These are phyloP conservation scores for Cytospora paraplurivora DNA, from an alignment of 2,329 filamentous ascomycete genomes.

Conservation along the genomic window DNA sequence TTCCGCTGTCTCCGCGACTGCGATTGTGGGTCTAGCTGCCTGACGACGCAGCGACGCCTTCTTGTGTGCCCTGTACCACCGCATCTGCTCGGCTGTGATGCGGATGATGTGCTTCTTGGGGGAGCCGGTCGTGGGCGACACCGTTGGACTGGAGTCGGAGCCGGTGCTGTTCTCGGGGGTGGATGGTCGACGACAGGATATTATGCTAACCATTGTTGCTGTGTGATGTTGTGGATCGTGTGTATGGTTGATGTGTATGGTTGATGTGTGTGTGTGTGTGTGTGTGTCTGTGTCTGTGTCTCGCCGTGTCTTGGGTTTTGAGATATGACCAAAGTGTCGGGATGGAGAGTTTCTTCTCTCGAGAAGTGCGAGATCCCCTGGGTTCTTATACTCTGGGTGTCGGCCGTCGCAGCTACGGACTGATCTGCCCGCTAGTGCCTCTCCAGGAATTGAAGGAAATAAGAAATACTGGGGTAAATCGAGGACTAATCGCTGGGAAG, in stretches of 20 bases:
- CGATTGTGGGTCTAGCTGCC: background rate
- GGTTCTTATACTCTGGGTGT: too few relatives aligned
- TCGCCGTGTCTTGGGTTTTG: background rate
- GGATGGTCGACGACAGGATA: background rate
- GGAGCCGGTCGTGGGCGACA: background rate
- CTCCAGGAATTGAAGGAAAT: too few relatives aligned
- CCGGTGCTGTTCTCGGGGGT: background rate
- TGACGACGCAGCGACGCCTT: background rate
- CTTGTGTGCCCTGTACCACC: conserved; percentile 17
- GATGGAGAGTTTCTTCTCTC: too few relatives aligned
- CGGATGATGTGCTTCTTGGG: conserved; percentile 20
- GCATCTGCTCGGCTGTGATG: conserved; percentile 19
- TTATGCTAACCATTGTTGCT: background rate
- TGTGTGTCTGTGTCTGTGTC: background rate
- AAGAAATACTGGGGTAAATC: too few relatives aligned
- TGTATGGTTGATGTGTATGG: background rate
- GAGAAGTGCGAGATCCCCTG: too few relatives aligned
- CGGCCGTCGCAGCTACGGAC: too few relatives aligned
- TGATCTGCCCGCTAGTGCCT: too few relatives aligned
- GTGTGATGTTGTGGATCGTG: background rate
- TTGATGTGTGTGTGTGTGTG: background rate
- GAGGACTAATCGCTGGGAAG: too few relatives aligned
- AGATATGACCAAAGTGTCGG: too few relatives aligned
- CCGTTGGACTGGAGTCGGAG: conserved; percentile 6
- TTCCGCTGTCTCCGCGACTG: background rate